Percentiles rank a stretch among this genome's conserved stretches.
Conservation (phyloP, 768 basidiomycete genomes). For the Rhizopogon rudus region DNA sequence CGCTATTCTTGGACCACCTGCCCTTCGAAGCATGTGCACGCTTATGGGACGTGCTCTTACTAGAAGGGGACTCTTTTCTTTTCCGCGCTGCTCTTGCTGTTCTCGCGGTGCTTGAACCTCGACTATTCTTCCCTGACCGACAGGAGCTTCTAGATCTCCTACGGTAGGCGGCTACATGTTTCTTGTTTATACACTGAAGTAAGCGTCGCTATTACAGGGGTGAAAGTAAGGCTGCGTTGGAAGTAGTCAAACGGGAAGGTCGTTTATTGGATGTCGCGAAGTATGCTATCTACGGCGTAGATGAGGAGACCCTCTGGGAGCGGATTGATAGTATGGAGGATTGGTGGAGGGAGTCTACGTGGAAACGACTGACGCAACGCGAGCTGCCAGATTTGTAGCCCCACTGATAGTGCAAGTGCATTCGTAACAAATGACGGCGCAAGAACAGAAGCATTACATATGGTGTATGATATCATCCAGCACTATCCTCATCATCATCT, state of each 20-base stretch:
- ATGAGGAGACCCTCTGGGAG: constrained; percentile 84
- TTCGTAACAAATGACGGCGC: neutral
- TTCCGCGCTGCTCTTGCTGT: constrained; percentile 83
- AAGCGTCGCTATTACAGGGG: constrained; percentile 42
- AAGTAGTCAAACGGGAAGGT: constrained; percentile 76
- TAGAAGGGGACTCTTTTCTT: constrained; percentile 89
- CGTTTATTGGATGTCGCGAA: constrained; percentile 59
- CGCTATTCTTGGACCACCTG: constrained; percentile 81
- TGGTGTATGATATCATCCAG: constrained; percentile 9
- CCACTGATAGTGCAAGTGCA: neutral
- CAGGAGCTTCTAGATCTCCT: constrained; percentile 76
- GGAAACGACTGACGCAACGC: constrained; percentile 74
- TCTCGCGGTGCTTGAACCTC: constrained; percentile 75
- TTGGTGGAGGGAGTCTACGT: constrained; percentile 93
- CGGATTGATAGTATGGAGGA: constrained; percentile 78
- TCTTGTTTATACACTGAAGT: constrained; percentile 5
- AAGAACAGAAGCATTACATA: neutral
- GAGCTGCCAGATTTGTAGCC: constrained; percentile 69
- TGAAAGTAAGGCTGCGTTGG: constrained; percentile 76
- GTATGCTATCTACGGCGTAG: constrained; percentile 83
- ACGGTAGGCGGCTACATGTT: constrained; percentile 38
- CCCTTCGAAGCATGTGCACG: constrained; percentile 89
- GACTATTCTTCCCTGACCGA: constrained; percentile 85
- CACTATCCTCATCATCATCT: constrained; percentile 38
- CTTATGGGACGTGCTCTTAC: constrained; percentile 81